A percentile compares a stretch with the other conserved stretches of the same genome.
Conservation (phyloP, 805 yeast species). For the Schwanniomyces pseudopolymorphus region DNA sequence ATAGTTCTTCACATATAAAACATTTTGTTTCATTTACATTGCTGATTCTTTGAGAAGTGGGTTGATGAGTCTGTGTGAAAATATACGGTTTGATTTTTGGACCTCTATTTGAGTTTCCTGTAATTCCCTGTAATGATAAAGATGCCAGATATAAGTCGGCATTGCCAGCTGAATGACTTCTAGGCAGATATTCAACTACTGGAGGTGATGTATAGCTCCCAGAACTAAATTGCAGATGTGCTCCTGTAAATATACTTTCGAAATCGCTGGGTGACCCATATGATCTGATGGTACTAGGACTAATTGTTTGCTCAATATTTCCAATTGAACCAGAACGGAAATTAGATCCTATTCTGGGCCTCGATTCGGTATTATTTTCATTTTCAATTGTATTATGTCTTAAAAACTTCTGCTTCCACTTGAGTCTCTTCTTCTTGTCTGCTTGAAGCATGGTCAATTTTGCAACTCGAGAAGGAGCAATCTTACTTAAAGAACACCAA, state of each 20-base stretch:
- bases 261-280: not conserved
- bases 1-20: constrained; percentile 53
- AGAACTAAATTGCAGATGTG: not conserved
- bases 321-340: not conserved
- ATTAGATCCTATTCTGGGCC: not conserved
- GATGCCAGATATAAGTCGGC: constrained; percentile 1
- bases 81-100: constrained; percentile 25
- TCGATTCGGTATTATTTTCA: not conserved
- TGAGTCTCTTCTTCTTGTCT: not conserved
- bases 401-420: not conserved
- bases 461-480: not conserved
- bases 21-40: constrained; percentile 22
- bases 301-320: not conserved
- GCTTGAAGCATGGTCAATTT: not conserved
- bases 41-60: constrained; percentile 5
- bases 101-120: constrained; percentile 10
- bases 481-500: not conserved
- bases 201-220: not conserved
- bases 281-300: not conserved
- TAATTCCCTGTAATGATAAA: constrained; percentile 6
- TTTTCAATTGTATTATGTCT: not conserved
- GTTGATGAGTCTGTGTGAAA: constrained; percentile 16
- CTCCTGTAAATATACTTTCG: constrained; percentile 1
- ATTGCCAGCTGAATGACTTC: not conserved
- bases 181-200: not conserved